phyloP scores from a whole-genome alignment of 352 stramenopile genomes.

The Salisapilia sapeloensis region DNA sequence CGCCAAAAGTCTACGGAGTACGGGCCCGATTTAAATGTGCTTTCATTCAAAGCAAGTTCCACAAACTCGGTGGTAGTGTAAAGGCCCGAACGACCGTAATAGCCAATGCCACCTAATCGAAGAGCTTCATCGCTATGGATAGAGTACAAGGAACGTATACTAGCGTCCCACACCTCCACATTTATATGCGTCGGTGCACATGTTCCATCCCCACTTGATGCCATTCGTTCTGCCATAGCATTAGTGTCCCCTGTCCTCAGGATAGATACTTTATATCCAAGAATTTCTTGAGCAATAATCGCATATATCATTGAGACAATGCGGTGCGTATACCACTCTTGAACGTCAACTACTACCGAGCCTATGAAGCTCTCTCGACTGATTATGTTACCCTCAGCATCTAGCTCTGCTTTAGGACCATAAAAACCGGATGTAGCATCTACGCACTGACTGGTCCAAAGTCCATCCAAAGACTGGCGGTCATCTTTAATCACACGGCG shows the following conservation, averaged over 20 bases:
- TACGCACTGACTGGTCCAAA: slow-evolving; percentile 5
- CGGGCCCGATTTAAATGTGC: slow-evolving; percentile 11
- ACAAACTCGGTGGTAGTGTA: slow-evolving; percentile 29
- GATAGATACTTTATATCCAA: slow-evolving; percentile 9
- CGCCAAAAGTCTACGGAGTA: slow-evolving; percentile 44
- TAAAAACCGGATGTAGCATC: slow-evolving; percentile 3
- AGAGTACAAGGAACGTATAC: slow-evolving; percentile 9
- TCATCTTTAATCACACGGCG: slow-evolving; percentile 15
- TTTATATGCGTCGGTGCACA: slow-evolving; percentile 43
- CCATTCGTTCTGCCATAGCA: slow-evolving; percentile 12
- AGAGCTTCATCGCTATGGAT: slow-evolving; percentile 40
- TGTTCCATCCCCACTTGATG: slow-evolving; percentile 7
- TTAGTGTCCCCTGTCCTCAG: slow-evolving; percentile 5
- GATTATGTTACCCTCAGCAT: slow-evolving; percentile 3
- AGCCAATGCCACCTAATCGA: slow-evolving; percentile 11
- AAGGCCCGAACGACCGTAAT: slow-evolving; percentile 19
- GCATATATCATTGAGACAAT: slow-evolving; percentile 10
- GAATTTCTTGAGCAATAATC: neutral
- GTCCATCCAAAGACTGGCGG: slow-evolving; percentile 3
- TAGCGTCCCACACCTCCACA: slow-evolving; percentile 25
- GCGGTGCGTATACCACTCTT: slow-evolving; percentile 7
- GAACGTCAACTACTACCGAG: slow-evolving; percentile 10
- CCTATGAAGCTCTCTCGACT: slow-evolving; percentile 5
- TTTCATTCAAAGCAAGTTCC: slow-evolving; percentile 2
- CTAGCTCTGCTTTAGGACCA: slow-evolving; percentile 5